Conservation (phyloP, 208 protist species). For the Leishmania amazonensis region DNA sequence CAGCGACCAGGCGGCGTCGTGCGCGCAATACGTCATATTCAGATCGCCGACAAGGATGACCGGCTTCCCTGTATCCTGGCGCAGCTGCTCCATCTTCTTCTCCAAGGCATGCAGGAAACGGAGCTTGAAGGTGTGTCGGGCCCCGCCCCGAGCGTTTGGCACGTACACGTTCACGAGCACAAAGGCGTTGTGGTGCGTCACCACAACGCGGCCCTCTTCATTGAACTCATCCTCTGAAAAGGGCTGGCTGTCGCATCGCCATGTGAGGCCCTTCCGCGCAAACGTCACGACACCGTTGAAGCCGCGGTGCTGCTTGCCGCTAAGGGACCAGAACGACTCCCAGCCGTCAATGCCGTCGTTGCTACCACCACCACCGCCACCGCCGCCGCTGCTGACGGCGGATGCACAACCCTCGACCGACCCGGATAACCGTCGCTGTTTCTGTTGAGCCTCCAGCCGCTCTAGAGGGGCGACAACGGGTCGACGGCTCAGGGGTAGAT, state of each 20-base stretch:
- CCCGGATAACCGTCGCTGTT: neutral
- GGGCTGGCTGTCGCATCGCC: slow-evolving; percentile 58
- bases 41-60: slow-evolving; percentile 84
- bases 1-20: slow-evolving; percentile 77
- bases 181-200: slow-evolving; percentile 78
- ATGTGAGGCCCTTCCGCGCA: slow-evolving; percentile 70
- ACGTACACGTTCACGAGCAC: slow-evolving; percentile 91
- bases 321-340: slow-evolving; percentile 89
- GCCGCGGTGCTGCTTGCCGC: slow-evolving; percentile 63
- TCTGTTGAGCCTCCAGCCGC: slow-evolving; percentile 7
- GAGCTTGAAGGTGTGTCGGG: slow-evolving; percentile 58
- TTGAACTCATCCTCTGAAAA: slow-evolving; percentile 73
- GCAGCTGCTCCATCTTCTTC: slow-evolving; percentile 41
- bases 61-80: slow-evolving; percentile 50
- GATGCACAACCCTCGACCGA: neutral
- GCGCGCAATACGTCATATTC: slow-evolving; percentile 81
- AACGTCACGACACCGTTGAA: slow-evolving; percentile 91
- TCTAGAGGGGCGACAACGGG: slow-evolving; percentile 16
- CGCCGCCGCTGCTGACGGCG: neutral
- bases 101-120: slow-evolving; percentile 58
- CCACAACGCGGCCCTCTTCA: slow-evolving; percentile 82
- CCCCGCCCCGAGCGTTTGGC: slow-evolving; percentile 74
- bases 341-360: slow-evolving; percentile 60
- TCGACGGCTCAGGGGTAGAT: slow-evolving; percentile 30
- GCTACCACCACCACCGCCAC: slow-evolving; percentile 7